A percentile compares a stretch with the other conserved stretches of the same genome.
Evolutionary conservation across 177 flowering plant genomes (phyloP).

Genomic region (Vitis hybrid): DNA sequence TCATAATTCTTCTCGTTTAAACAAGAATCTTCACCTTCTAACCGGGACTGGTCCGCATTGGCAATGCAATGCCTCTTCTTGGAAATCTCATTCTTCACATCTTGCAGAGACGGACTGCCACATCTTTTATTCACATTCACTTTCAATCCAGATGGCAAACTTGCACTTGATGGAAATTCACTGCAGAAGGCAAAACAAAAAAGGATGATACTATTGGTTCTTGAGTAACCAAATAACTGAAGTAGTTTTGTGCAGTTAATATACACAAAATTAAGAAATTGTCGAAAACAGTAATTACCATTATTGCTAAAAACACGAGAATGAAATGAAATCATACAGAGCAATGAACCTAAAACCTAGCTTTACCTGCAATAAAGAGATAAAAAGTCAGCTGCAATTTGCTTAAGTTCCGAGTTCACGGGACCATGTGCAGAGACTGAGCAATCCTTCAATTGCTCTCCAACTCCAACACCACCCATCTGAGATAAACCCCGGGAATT

Average conservation of each 20-base stretch:
- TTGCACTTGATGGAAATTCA: slow-evolving; percentile 39
- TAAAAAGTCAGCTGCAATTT: slow-evolving; percentile 20
- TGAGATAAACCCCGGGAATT: slow-evolving; percentile 5
- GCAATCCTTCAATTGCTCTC: slow-evolving; percentile 2
- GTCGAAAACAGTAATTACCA: too few relatives aligned
- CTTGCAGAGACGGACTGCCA: slow-evolving; percentile 42
- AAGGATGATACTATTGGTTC: background rate
- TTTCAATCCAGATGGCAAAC: slow-evolving; percentile 28
- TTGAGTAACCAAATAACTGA: too few relatives aligned
- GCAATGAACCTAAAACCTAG: too few relatives aligned
- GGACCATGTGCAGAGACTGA: slow-evolving; percentile 12
- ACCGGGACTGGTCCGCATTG: slow-evolving; percentile 15
- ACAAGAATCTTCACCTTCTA: slow-evolving; percentile 15
- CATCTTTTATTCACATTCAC: slow-evolving; percentile 44
- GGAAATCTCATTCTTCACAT: slow-evolving; percentile 28
- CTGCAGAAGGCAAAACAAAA: slow-evolving; percentile 32
- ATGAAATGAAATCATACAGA: too few relatives aligned
- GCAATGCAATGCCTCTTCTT: slow-evolving; percentile 42
- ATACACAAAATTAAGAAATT: background rate
- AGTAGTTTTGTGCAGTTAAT: too few relatives aligned
- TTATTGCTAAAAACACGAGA: too few relatives aligned
- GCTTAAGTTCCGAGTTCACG: slow-evolving; percentile 47
- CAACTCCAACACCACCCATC: slow-evolving; percentile 11
- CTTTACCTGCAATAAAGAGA: slow-evolving; percentile 77
- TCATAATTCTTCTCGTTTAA: slow-evolving; percentile 23